phyloP scores from a whole-genome alignment of 169 alveolate species.

The Babesia caballi region DNA sequence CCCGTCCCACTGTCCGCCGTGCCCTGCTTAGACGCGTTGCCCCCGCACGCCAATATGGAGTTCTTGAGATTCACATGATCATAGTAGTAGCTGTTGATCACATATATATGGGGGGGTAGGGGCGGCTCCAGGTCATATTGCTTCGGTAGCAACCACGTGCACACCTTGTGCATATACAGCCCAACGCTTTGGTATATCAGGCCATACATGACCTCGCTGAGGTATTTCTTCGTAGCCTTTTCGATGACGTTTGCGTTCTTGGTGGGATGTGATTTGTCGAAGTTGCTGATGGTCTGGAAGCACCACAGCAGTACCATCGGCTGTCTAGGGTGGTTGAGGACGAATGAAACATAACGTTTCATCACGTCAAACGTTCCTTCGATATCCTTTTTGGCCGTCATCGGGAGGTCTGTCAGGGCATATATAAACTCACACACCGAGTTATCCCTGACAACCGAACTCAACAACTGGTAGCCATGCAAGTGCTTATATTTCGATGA shows the following conservation, averaged over 20 bases:
- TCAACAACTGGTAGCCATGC: conserved; percentile 43
- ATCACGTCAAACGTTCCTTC: conserved; percentile 38
- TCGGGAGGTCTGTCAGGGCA: conserved; percentile 17
- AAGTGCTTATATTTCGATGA: conserved; percentile 24
- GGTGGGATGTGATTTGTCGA: conserved; percentile 48
- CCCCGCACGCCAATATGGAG: conserved; percentile 2
- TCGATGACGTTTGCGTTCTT: conserved; percentile 28
- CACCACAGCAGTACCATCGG: conserved; percentile 56
- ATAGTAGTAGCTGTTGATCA: conserved; percentile 35
- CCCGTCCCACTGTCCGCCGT: background rate
- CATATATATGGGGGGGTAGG: conserved; percentile 42
- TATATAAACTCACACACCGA: conserved; percentile 54
- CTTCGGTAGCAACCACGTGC: conserved; percentile 50
- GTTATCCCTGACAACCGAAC: conserved; percentile 31
- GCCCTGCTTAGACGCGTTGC: background rate
- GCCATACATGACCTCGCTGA: conserved; percentile 42
- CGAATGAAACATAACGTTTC: conserved; percentile 30
- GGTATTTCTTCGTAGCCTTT: conserved; percentile 20
- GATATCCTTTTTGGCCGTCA: conserved; percentile 21
- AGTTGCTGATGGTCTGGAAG: conserved; percentile 27
- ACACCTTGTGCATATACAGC: conserved; percentile 42
- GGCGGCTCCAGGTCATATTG: conserved; percentile 58
- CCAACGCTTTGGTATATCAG: conserved; percentile 57
- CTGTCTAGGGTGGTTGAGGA: conserved; percentile 41
- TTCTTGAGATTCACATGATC: conserved; percentile 24